Evolutionary conservation across 208 protist genomes (phyloP), one percentile per base, ranked within the genome.

Genomic region (Leishmania braziliensis): DNA sequence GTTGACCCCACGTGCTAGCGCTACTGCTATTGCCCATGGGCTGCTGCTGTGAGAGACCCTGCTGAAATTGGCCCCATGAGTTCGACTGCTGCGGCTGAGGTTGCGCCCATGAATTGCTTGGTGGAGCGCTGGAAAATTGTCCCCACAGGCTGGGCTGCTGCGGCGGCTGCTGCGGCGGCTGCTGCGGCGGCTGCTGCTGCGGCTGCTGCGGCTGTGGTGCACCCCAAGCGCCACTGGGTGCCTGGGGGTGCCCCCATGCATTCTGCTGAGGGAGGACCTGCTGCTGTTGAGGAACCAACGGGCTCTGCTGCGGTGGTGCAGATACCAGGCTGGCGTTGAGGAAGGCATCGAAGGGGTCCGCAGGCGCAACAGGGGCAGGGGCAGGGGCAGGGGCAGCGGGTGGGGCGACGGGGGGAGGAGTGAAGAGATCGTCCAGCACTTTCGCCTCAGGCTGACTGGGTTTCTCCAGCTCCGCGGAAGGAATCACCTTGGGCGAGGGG

Each of bases 401-500:
- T 8, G 81, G 56, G 3, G 83, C 26, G 0, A 72, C 77, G 18
- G 86, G 79, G 2, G 86, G 65, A 10, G 93, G 86, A 0, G 90
- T 84, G 85, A 96, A 96, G 51, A 96, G 87, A 69, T 96, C 93
- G 74, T 96, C 93, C 23, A 96, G 83, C 33, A 86, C 75, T 79
- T 90, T 85, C n/a, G 43, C 56, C 78, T 82, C 53, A 3, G 86
- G 79, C 69, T 84, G 75, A 68, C 88, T 85, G 23, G 86, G 84
- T 53, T 84, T 79, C 71, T 80, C 62, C 68, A 81, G 77, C 79
- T 84, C 84, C 12, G 69, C 46, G 18, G 74, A 20, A 18, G 75
- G n/a, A 26, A 54, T 50, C 9, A 78, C 12, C 10, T 73, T 66
- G 5, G 79, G 53, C 65, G 43, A 46, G n/a, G 65, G 62, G 5